Evolutionary conservation across 2,329 filamentous ascomycete genomes (phyloP).

Genomic region (Epichloe aotearoae): DNA sequence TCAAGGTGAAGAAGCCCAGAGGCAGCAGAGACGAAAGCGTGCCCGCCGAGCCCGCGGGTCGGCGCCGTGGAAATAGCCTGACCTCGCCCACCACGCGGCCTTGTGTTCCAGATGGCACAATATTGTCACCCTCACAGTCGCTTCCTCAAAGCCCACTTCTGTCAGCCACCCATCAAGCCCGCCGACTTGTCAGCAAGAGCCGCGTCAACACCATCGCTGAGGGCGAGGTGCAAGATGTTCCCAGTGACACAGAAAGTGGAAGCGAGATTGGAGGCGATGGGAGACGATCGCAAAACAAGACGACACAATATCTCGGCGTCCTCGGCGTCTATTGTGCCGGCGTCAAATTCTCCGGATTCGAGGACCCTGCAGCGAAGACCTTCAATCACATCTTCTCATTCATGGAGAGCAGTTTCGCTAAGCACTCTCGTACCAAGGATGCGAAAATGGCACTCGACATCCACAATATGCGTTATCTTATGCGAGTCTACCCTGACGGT

Average conservation of each 20-base stretch:
- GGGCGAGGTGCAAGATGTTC: constrained; percentile 38
- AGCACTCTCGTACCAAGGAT: constrained; percentile 61
- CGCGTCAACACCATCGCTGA: constrained; percentile 46
- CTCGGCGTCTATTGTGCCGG: constrained; percentile 66
- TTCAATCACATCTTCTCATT: constrained; percentile 96
- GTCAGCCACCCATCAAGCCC: constrained; percentile 36
- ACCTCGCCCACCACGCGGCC: constrained; percentile 53
- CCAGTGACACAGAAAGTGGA: constrained; percentile 67
- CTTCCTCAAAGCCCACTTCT: constrained; percentile 42
- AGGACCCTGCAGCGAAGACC: constrained; percentile 62
- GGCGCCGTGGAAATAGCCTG: constrained; percentile 54
- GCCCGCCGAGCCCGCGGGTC: constrained; percentile 24
- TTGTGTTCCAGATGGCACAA: constrained; percentile 41
- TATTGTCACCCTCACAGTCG: constrained; percentile 34
- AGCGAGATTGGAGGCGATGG: constrained; percentile 37
- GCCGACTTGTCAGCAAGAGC: constrained; percentile 34
- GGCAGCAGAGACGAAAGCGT: constrained; percentile 28
- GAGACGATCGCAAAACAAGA: constrained; percentile 67
- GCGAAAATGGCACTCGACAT: constrained; percentile 68
- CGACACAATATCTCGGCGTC: constrained; percentile 67
- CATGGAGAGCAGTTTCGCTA: constrained; percentile 77
- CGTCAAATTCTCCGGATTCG: constrained; percentile 75
- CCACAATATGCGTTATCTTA: constrained; percentile 84
- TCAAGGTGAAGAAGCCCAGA: constrained; percentile 80
- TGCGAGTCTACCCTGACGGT: constrained; percentile 84